Base-by-base conservation (phyloP, 1,284 basidiomycete species). In the Ceratobasidium sp. region DNA sequence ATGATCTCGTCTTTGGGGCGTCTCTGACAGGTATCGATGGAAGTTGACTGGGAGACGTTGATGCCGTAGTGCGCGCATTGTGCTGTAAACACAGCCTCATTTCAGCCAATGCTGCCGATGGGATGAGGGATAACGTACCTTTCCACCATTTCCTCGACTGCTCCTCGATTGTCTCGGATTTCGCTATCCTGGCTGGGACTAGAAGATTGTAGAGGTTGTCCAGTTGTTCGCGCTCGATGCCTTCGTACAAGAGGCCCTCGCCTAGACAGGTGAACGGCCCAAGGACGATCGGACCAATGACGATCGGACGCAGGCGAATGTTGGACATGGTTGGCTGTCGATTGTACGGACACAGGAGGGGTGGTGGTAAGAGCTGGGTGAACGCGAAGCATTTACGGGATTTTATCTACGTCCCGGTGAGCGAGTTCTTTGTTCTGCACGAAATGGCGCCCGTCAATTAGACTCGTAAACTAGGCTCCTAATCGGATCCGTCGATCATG, bases 11-110 rank as follows among this genome's bases (percentile, higher is more conserved):
- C 40, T 44, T 70, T 34, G 29, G 57, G 43, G 40, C 37, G 34
- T 19, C 19, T 37, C 13, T 52, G 51, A 22, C 57, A 70, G 6
- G 49, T 43, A n/a, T 51, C 52, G 5, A 57, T 57, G 37, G 49
- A 13, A 11, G 29, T 52, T 6, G 34, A n/a, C 13, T 32, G 19
- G 7, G 51, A 34, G 11, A 44, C 34, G 3, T 19, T 49, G 54
- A 70, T 13, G 11, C 52, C 67, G 43, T 57, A 57, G 25, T 70
- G 67, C 13, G 56, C 13, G 40, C 67, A 70, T 70, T 70, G 67
- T 8, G 67, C 67, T 70, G 15, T 15, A 17, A 61, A n/a, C 4
- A 4, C 22, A 40, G 40, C 2, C 19, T 43, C 65, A 37, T 25
- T 34, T 34, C 7, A 56, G 15, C n/a, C n/a, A n/a, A 6, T 8